Percentiles rank a stretch among this genome's conserved stretches.
phyloP scores from a whole-genome alignment of 176 grass and related monocot genomes.

The Elymus sibiricus region DNA sequence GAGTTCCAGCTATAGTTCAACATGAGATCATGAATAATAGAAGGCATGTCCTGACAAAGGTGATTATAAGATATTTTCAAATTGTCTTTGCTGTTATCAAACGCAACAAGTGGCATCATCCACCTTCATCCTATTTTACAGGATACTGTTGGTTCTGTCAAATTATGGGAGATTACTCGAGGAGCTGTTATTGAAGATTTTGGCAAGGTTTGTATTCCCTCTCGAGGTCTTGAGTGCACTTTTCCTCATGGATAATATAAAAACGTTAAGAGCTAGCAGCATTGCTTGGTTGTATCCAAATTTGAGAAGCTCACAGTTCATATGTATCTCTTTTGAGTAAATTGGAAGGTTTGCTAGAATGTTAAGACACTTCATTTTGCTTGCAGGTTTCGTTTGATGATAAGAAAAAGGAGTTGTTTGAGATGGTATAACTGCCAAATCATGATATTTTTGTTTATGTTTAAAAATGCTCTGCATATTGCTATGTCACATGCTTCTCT shows the following conservation, averaged over 20 bases:
- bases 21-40: constrained; percentile 98
- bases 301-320: not conserved
- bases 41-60: constrained; percentile 97
- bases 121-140: constrained; percentile 28
- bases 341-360: constrained; percentile 29
- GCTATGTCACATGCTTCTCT: constrained; percentile 21
- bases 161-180: constrained; percentile 94
- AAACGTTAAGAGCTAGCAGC: not conserved
- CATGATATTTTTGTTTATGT: constrained; percentile 7
- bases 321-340: constrained; percentile 24
- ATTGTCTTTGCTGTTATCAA: constrained; percentile 6
- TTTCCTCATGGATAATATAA: constrained; percentile 13
- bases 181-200: constrained; percentile 90
- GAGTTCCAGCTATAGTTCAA: constrained; percentile 75
- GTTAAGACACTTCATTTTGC: constrained; percentile 36
- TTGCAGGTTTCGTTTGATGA: constrained; percentile 95
- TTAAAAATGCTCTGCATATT: not conserved
- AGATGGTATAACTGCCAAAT: constrained; percentile 64
- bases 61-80: constrained; percentile 33
- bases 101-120: not conserved
- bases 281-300: not conserved
- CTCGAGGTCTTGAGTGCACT: not conserved
- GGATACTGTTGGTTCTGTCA: constrained; percentile 85
- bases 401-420: constrained; percentile 98
- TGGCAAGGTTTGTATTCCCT: constrained; percentile 66